Percentiles rank a stretch among this genome's conserved stretches.
phyloP scores from a whole-genome alignment of 768 basidiomycete genomes.

The Leccinellum albellum region DNA sequence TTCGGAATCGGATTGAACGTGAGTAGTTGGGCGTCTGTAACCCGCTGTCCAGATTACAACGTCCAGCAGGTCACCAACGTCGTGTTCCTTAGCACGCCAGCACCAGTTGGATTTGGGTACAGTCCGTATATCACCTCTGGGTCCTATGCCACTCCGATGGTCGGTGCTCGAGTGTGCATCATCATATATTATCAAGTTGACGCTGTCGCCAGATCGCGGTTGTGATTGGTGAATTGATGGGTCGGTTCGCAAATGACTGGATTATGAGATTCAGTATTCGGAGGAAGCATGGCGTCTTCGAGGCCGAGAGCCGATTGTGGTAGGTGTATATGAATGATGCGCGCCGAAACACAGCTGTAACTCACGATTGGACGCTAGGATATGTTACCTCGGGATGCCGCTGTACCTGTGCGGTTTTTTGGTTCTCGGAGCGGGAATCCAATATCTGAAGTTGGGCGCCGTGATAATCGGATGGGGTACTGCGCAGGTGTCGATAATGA shows the following conservation, averaged over 20 bases:
- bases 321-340: constrained; percentile 10
- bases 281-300: constrained; percentile 48
- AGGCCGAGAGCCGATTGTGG: constrained; percentile 47
- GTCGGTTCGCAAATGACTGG: constrained; percentile 50
- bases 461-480: constrained; percentile 45
- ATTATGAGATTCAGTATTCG: constrained; percentile 43
- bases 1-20: constrained; percentile 47
- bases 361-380: constrained; percentile 16
- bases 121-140: constrained; percentile 38
- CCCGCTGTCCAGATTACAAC: background rate
- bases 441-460: constrained; percentile 28
- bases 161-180: constrained; percentile 13
- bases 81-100: constrained; percentile 47
- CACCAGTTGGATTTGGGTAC: constrained; percentile 47
- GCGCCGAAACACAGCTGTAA: background rate
- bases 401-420: constrained; percentile 41
- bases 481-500: constrained; percentile 33
- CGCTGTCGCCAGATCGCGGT: constrained; percentile 38
- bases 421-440: constrained; percentile 37
- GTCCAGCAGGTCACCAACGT: constrained; percentile 48
- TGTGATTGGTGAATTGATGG: constrained; percentile 48
- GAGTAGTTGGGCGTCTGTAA: constrained; percentile 1
- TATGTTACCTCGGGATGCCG: constrained; percentile 38
- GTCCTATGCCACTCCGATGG: constrained; percentile 43
- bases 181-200: background rate